phyloP scores from a whole-genome alignment of 805 yeast genomes.

The Cyberlindnera bimundalis region DNA sequence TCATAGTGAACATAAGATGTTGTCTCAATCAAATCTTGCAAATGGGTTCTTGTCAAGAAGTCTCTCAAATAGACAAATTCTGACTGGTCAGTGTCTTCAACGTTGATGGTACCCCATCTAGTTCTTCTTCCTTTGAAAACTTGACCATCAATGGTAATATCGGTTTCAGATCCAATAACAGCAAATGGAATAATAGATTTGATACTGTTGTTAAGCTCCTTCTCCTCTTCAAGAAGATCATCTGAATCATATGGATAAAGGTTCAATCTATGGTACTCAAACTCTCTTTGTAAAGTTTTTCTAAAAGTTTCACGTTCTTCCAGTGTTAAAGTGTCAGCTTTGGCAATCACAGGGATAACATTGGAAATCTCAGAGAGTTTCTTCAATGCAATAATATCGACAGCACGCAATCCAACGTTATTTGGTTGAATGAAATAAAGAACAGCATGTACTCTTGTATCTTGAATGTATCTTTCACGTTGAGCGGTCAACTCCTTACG shows the following conservation, averaged over 20 bases:
- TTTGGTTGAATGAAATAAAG: conserved; percentile 89
- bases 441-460: conserved; percentile 91
- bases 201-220: conserved; percentile 69
- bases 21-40: conserved; percentile 93
- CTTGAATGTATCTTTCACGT: conserved; percentile 77
- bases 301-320: conserved; percentile 82
- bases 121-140: conserved; percentile 86
- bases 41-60: conserved; percentile 90
- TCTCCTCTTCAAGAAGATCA: conserved; percentile 66
- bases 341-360: conserved; percentile 94
- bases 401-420: conserved; percentile 75
- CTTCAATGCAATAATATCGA: conserved; percentile 79
- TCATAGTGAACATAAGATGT: conserved; percentile 89
- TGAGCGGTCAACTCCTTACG: conserved; percentile 94
- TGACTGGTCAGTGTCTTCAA: conserved; percentile 92
- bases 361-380: conserved; percentile 87
- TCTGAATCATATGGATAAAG: conserved; percentile 81
- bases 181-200: conserved; percentile 88
- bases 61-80: conserved; percentile 94
- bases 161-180: conserved; percentile 83
- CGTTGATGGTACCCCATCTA: conserved; percentile 89
- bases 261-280: conserved; percentile 64
- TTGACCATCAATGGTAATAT: conserved; percentile 72
- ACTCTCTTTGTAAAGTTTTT: conserved; percentile 71
- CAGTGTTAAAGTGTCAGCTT: conserved; percentile 83